Evolutionary conservation across 2,329 filamentous ascomycete genomes (phyloP).

Genomic region (Pseudopyricularia cyperi): DNA sequence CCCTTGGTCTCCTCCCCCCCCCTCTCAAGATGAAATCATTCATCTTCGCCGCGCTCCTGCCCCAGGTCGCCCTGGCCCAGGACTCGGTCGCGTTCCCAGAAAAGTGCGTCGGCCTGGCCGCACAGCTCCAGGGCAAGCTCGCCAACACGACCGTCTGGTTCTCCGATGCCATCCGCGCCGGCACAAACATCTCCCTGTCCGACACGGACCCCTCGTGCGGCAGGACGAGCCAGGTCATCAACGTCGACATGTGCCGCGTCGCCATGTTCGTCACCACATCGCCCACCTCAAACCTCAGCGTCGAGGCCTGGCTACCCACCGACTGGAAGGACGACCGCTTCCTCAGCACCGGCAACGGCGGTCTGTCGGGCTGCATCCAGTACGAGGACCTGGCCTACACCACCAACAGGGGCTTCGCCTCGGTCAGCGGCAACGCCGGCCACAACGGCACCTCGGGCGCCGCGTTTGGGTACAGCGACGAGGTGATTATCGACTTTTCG

Average conservation of each 20-base stretch:
- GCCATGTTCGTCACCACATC: constrained; percentile 15
- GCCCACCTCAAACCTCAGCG: constrained; percentile 25
- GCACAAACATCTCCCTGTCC: constrained; percentile 2
- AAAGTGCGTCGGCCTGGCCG: neutral
- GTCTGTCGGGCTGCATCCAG: constrained; percentile 21
- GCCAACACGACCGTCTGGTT: constrained; percentile 2
- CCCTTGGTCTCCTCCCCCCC: neutral
- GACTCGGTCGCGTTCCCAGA: neutral
- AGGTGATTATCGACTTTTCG: constrained; percentile 22
- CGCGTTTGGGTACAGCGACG: constrained; percentile 20
- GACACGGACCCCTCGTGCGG: constrained; percentile 7
- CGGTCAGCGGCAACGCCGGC: constrained; percentile 28
- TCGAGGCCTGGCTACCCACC: constrained; percentile 28
- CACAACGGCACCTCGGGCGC: constrained; percentile 24
- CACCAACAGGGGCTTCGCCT: constrained; percentile 25
- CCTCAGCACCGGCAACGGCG: constrained; percentile 18
- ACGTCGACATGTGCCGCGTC: constrained; percentile 14
- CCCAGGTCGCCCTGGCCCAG: neutral
- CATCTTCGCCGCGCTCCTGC: neutral
- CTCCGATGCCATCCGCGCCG: neutral
- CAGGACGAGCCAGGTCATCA: constrained; percentile 2
- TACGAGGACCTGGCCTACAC: constrained; percentile 17
- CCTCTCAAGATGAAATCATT: neutral
- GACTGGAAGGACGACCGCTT: constrained; percentile 20
- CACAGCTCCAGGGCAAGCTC: neutral